phyloP scores from a whole-genome alignment of 1,139 yeast species.

The Yamadazyma mexicana region DNA sequence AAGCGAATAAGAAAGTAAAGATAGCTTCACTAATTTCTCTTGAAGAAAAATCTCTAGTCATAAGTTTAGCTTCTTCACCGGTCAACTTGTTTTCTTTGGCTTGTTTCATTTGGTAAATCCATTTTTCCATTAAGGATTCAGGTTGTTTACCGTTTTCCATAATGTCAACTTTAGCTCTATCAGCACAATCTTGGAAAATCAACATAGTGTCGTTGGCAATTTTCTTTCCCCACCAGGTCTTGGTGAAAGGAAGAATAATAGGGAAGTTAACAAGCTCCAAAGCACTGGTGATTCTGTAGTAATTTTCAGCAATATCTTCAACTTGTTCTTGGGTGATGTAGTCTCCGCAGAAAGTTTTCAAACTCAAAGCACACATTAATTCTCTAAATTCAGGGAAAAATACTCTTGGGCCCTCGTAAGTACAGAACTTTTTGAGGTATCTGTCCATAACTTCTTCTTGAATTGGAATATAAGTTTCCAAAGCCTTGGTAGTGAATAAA shows the following conservation, averaged over 20 bases:
- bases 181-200: constrained; percentile 86
- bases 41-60: constrained; percentile 82
- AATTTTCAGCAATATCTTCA: constrained; percentile 84
- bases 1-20: constrained; percentile 93
- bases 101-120: constrained; percentile 84
- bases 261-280: constrained; percentile 97
- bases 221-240: constrained; percentile 95
- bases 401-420: constrained; percentile 60
- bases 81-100: constrained; percentile 57
- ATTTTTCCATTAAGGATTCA: constrained; percentile 89
- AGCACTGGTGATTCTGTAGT: constrained; percentile 89
- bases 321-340: constrained; percentile 91
- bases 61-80: constrained; percentile 51
- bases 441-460: constrained; percentile 81
- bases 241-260: constrained; percentile 89
- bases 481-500: constrained; percentile 79
- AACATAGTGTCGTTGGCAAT: constrained; percentile 94
- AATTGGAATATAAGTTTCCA: constrained; percentile 78
- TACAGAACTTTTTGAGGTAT: constrained; percentile 68
- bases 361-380: constrained; percentile 88
- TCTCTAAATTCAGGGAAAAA: constrained; percentile 95
- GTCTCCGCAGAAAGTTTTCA: constrained; percentile 93
- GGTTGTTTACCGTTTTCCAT: constrained; percentile 73
- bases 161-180: constrained; percentile 76
- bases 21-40: constrained; percentile 94